These are phyloP conservation scores for Scenedesmus sp. DNA, from an alignment of 163 green algal genomes.

Conservation along the genomic window DNA sequence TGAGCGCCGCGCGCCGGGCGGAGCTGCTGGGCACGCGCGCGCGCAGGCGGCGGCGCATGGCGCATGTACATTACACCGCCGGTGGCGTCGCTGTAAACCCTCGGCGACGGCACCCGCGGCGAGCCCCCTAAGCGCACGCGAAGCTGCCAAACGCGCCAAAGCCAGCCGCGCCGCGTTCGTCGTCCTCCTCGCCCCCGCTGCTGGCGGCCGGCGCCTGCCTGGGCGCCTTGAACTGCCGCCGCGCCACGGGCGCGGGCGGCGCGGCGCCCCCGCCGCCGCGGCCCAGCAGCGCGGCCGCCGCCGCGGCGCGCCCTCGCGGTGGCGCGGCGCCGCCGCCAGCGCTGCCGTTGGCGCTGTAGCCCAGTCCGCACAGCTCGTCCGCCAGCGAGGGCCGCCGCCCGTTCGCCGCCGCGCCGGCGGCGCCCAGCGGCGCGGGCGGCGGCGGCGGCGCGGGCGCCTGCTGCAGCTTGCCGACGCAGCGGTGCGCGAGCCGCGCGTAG, in stretches of 20 bases:
- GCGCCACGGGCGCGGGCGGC: too few relatives aligned
- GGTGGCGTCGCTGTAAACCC: too few relatives aligned
- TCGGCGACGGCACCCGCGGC: too few relatives aligned
- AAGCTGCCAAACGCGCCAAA: constrained; percentile 22
- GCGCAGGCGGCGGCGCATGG: too few relatives aligned
- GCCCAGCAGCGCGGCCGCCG: background rate
- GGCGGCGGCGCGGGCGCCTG: background rate
- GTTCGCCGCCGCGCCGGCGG: background rate
- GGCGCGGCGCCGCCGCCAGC: background rate
- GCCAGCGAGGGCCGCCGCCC: background rate
- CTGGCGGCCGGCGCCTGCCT: background rate
- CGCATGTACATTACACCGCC: too few relatives aligned
- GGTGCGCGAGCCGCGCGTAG: constrained; percentile 23
- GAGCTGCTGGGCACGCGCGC: too few relatives aligned
- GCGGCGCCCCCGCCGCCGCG: background rate
- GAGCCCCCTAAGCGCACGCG: too few relatives aligned
- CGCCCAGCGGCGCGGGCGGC: background rate
- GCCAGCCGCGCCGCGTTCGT: background rate
- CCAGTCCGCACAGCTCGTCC: too few relatives aligned
- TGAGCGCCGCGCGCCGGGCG: too few relatives aligned
- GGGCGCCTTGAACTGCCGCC: constrained; percentile 30
- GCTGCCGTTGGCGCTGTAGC: background rate
- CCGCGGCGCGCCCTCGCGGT: background rate
- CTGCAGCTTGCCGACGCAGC: constrained; percentile 8
- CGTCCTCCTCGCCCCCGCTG: background rate